Base-by-base conservation (phyloP, 2,329 filamentous ascomycete genomes). In the Epichloe sylvatica region DNA sequence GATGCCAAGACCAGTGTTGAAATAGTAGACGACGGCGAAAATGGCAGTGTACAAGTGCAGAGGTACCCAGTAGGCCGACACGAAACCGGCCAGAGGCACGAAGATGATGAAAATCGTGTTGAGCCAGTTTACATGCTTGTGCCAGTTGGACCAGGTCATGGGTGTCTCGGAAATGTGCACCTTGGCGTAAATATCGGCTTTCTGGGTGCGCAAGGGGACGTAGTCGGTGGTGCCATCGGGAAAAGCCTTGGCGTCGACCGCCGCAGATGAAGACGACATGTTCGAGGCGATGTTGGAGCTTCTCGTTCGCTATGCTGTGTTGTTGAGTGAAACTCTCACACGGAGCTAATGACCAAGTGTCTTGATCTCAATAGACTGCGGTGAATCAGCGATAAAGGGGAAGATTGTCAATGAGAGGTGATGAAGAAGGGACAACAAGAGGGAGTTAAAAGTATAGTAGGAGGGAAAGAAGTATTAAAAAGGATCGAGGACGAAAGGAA, bases 71-170 rank as follows among this genome's bases (percentile, higher is more conserved):
- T 85, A 80, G 47, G 88, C 76, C 49, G 80, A 76, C 58, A 92
- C 68, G 62, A 84, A 77, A 54, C 89, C 89, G 51, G 78, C 73
- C 45, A 90, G 54, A 40, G 90, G 89, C 43, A 94, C 76, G 57
- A 84, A 74, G 56, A 94, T 67, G 64, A 94, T 91, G 65, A 95
- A 77, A 54, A 75, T 77, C 54, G 86, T 82, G 67, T 94, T 95
- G 57, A 95, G 76, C 88, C 89, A 95, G 76, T 94, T 89, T 73
- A 95, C 77, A 64, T 95, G 89, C 71, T 90, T 84, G 71, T 89
- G 82, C 86, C 86, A 92, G 73, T 94, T 95, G 61, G 75, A 72
- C 68, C 74, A 76, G 52, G 86, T 94, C 59, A 94, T 83, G 51
- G 85, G 84, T 55, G 79, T 78, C 56, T 94, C 88, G 56, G 86